phyloP scores from a whole-genome alignment of 2,329 filamentous ascomycete species.

The Tricladium varicosporioides region DNA sequence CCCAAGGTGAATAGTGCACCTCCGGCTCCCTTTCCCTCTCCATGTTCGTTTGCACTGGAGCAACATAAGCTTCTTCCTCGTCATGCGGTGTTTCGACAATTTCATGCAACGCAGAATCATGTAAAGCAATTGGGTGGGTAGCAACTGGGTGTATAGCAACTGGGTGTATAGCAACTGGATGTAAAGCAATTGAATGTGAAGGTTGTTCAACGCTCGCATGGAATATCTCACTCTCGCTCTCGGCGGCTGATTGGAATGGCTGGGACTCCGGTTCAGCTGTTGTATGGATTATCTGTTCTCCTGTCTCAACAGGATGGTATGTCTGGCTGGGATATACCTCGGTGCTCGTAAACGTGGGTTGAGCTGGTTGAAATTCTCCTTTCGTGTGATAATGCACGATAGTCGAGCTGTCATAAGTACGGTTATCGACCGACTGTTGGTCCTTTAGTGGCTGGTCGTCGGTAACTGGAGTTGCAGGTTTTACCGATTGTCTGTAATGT shows the following conservation, averaged over 20 bases:
- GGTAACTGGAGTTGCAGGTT: conserved; percentile 15
- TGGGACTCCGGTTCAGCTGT: conserved; percentile 23
- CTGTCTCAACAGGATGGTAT: conserved; percentile 20
- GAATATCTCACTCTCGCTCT: conserved; percentile 24
- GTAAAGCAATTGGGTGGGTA: too few species aligned
- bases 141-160: too few species aligned
- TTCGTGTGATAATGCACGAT: conserved; percentile 35
- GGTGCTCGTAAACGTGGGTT: conserved; percentile 15
- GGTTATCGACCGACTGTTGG: conserved; percentile 25
- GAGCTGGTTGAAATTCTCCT: conserved; percentile 31
- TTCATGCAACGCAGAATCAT: conserved; percentile 15
- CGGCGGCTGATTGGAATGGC: conserved; percentile 11
- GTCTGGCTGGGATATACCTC: conserved; percentile 14
- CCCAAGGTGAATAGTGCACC: conserved; percentile 35
- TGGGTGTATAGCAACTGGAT: too few species aligned
- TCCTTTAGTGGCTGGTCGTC: conserved; percentile 1
- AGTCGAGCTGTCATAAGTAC: conserved; percentile 19
- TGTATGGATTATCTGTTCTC: conserved; percentile 26
- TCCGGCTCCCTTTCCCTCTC: conserved; percentile 20
- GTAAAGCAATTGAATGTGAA: not conserved
- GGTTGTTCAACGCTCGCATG: conserved; percentile 23
- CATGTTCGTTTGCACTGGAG: conserved; percentile 25
- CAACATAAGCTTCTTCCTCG: conserved; percentile 32
- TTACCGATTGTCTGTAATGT: conserved; percentile 65
- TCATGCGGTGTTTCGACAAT: conserved; percentile 20